Evolutionary conservation across 495 filamentous ascomycete species (phyloP).

Genomic region (Hypoxylon subgilvum): DNA sequence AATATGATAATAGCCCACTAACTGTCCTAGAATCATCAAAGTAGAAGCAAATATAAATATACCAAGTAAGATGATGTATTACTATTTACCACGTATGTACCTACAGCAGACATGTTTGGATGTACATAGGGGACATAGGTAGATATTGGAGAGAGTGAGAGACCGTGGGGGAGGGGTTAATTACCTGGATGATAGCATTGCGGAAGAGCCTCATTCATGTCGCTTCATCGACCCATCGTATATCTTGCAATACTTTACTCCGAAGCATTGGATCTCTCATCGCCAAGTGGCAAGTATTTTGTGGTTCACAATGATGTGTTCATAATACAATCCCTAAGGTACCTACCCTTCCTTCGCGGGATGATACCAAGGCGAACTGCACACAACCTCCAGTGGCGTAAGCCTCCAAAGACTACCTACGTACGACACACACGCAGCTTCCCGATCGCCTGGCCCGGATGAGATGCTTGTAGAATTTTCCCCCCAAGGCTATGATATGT

Average conservation of each 20-base stretch:
- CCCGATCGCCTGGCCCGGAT: conserved; percentile 11
- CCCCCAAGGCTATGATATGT: conserved; percentile 16
- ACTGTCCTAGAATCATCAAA: neutral
- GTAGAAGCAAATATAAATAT: neutral
- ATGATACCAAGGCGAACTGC: conserved; percentile 4
- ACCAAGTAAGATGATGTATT: too few species aligned
- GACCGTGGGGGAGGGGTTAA: neutral
- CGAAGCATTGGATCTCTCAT: conserved; percentile 14
- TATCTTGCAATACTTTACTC: too few species aligned
- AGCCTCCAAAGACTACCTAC: neutral
- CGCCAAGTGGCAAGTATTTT: conserved; percentile 23
- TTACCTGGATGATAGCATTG: neutral
- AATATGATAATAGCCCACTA: neutral
- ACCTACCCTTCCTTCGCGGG: neutral
- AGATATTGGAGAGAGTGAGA: conserved; percentile 1
- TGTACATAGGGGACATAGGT: too few species aligned
- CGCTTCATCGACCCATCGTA: neutral
- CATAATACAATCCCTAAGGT: conserved; percentile 5
- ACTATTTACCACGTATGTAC: too few species aligned
- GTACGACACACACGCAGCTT: neutral
- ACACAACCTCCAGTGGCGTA: conserved; percentile 4
- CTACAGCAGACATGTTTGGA: too few species aligned
- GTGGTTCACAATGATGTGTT: conserved; percentile 8
- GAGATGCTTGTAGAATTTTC: conserved; percentile 24
- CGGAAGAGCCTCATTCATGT: conserved; percentile 32